Conservation (phyloP, 1,284 basidiomycete genomes). For the Leucoagaricus sp. region DNA sequence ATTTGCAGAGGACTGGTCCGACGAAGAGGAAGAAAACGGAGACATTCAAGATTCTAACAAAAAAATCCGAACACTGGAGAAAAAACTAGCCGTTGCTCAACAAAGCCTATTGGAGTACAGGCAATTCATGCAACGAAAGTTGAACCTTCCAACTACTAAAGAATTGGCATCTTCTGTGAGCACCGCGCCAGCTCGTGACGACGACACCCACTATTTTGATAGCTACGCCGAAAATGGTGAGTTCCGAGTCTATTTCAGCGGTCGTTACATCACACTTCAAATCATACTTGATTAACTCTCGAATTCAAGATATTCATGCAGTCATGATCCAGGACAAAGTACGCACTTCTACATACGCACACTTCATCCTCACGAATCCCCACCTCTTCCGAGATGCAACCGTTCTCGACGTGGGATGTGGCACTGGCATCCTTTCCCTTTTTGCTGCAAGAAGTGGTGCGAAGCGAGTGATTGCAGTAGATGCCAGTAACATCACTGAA, state of each 20-base stretch:
- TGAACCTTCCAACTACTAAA: constrained; percentile 46
- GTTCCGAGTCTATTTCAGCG: constrained; percentile 18
- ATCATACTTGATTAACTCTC: neutral
- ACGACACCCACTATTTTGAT: constrained; percentile 94
- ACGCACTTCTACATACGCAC: constrained; percentile 90
- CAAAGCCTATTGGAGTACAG: constrained; percentile 62
- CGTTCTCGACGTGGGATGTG: constrained; percentile 95
- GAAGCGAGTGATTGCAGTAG: constrained; percentile 91
- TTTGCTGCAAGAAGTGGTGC: constrained; percentile 93
- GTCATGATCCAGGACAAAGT: constrained; percentile 89
- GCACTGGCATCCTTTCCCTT: constrained; percentile 91
- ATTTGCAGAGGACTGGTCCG: constrained; percentile 69
- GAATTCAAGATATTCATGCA: constrained; percentile 67
- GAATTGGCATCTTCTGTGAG: constrained; percentile 42
- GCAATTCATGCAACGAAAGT: constrained; percentile 50
- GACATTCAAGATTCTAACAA: constrained; percentile 36
- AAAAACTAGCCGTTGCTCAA: constrained; percentile 51
- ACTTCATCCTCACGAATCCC: constrained; percentile 89
- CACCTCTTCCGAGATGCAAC: constrained; percentile 81
- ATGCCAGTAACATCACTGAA: constrained; percentile 85
- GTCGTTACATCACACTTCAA: neutral
- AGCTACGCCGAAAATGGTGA: constrained; percentile 91
- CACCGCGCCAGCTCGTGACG: constrained; percentile 54
- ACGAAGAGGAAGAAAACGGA: constrained; percentile 51
- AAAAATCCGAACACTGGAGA: constrained; percentile 53